These are phyloP conservation scores for Nidula niveotomentosa DNA, from an alignment of 1,284 basidiomycete genomes.

Conservation along the genomic window DNA sequence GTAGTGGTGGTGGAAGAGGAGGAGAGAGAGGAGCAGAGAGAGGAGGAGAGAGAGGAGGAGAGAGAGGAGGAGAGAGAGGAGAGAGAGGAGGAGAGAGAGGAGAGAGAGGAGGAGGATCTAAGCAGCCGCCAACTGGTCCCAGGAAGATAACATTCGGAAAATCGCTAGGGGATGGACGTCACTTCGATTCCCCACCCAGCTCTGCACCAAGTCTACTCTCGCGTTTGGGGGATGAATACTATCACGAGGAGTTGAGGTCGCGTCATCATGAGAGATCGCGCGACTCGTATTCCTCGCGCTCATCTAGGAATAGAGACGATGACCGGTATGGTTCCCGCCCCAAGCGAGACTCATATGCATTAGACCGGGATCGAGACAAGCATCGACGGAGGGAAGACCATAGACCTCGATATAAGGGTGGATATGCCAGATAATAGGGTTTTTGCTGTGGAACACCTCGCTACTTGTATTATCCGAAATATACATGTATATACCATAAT, in stretches of 20 bases:
- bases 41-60: no score
- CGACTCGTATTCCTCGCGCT: not conserved
- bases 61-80: no score
- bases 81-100: no score
- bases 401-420: slow-evolving; percentile 46
- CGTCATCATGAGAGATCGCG: not conserved
- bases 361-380: slow-evolving; percentile 7
- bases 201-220: not conserved
- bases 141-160: slow-evolving; percentile 41
- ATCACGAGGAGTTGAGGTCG: not conserved
- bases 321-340: slow-evolving; percentile 12
- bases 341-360: not conserved
- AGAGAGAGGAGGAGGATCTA: slow-evolving; percentile 1
- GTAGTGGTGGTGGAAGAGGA: not conserved
- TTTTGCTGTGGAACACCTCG: no score
- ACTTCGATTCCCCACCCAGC: not conserved
- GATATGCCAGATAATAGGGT: slow-evolving; percentile 40
- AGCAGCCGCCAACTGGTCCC: slow-evolving; percentile 12
- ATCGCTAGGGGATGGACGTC: slow-evolving; percentile 10
- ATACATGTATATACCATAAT: no score
- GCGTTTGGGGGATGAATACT: not conserved
- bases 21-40: no score
- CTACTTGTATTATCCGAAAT: no score
- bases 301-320: slow-evolving; percentile 4
- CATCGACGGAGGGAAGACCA: slow-evolving; percentile 23